phyloP scores from a whole-genome alignment of 1,139 yeast genomes.

The Yamadazyma sp. region DNA sequence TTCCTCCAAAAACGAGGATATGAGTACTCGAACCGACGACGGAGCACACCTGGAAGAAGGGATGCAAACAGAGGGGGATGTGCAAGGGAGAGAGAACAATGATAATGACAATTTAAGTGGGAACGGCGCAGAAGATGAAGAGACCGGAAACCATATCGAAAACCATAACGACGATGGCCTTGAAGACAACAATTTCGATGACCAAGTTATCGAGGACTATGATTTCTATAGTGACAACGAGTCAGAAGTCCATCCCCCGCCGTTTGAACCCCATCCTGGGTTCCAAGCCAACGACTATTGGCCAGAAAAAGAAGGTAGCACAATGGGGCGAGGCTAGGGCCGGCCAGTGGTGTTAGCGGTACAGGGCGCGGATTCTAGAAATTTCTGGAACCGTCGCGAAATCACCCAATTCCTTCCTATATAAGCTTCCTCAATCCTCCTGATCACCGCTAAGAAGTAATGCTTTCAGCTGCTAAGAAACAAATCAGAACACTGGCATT shows the following conservation, averaged over 20 bases:
- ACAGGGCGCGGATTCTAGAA: constrained; percentile 12
- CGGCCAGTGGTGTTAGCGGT: background rate
- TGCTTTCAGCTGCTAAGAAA: background rate
- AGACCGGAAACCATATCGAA: no score
- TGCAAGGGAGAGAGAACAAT: no score
- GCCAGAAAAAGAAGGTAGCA: constrained; percentile 28
- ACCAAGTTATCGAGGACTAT: constrained; percentile 7
- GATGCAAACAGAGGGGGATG: no score
- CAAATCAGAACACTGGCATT: background rate
- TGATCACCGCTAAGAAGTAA: background rate
- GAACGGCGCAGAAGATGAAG: no score
- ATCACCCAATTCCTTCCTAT: constrained; percentile 1
- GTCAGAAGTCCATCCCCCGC: constrained; percentile 22
- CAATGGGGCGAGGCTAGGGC: no score
- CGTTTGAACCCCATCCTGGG: constrained; percentile 38
- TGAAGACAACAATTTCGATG: constrained; percentile 3
- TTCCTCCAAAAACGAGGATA: background rate
- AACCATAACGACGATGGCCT: background rate
- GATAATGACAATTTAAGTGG: no score
- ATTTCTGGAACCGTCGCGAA: constrained; percentile 15
- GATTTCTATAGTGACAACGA: constrained; percentile 4
- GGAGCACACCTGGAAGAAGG: background rate
- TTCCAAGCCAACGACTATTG: constrained; percentile 34
- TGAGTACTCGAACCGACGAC: background rate
- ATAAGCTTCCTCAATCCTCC: background rate